Conservation (phyloP, 345 rosid genomes). For the Bretschneidera sinensis region DNA sequence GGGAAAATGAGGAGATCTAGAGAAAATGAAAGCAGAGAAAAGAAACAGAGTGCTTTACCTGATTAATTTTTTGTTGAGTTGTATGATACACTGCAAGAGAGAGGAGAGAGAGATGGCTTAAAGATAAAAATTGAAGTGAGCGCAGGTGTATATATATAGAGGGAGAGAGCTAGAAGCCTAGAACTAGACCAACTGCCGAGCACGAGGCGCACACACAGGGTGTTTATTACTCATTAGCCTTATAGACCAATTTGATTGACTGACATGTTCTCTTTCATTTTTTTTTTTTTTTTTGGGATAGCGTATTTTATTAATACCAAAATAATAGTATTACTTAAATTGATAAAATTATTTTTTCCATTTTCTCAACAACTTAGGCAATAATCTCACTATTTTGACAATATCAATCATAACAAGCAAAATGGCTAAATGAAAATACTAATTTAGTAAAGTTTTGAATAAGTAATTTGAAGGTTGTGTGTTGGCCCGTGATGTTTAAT, state of each 20-base stretch:
- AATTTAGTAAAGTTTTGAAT: no score
- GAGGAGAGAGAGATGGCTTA: conserved; percentile 9
- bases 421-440: no score
- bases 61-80: neutral
- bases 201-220: neutral
- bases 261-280: neutral
- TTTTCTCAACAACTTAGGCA: no score
- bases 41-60: neutral
- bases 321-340: no score
- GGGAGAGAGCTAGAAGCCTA: neutral
- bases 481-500: no score
- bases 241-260: neutral
- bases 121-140: neutral
- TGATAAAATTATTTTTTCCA: no score
- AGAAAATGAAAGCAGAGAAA: no score
- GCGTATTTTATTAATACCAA: no score
- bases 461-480: no score
- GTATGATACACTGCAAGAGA: neutral
- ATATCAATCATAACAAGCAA: no score
- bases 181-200: neutral
- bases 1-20: neutral
- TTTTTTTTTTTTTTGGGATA: no score
- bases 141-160: neutral
- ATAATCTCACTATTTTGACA: no score
- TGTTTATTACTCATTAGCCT: conserved; percentile 6